These are phyloP conservation scores for Polyplosphaeria fusca DNA, from an alignment of 495 filamentous ascomycete genomes.

Conservation along the genomic window DNA sequence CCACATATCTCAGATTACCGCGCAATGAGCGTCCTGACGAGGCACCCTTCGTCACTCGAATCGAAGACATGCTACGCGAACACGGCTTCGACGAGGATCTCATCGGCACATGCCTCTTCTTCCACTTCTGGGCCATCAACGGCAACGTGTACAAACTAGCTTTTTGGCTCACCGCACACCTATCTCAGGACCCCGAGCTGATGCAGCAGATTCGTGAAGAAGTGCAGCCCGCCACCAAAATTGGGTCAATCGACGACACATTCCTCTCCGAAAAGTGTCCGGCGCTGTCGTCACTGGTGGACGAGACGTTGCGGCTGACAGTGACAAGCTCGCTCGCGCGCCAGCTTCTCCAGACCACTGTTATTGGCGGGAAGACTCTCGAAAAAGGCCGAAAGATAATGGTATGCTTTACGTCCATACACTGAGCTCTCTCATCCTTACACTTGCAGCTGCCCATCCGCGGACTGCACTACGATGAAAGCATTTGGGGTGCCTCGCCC, in stretches of 20 bases:
- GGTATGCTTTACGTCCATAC: constrained; percentile 1
- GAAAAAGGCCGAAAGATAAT: too few relatives aligned
- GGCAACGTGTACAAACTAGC: constrained; percentile 17
- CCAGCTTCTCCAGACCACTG: too few relatives aligned
- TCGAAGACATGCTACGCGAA: constrained; percentile 9
- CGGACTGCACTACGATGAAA: not conserved
- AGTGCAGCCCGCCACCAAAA: not conserved
- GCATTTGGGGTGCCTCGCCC: not conserved
- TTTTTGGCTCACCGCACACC: constrained; percentile 8
- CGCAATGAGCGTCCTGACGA: not conserved
- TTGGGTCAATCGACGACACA: not conserved
- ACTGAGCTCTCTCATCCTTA: not conserved
- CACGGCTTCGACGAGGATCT: not conserved
- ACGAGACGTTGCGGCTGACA: too few relatives aligned
- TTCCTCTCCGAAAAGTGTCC: not conserved
- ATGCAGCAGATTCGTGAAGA: not conserved
- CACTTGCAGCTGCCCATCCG: constrained; percentile 2
- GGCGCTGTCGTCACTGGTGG: too few relatives aligned
- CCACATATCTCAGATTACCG: not conserved
- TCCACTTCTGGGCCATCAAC: constrained; percentile 17
- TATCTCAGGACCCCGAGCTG: not conserved
- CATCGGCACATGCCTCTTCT: not conserved
- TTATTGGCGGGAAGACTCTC: too few relatives aligned
- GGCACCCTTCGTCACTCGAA: not conserved
- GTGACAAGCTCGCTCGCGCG: too few relatives aligned